A percentile compares a stretch with the other conserved stretches of the same genome.
Evolutionary conservation across 257 asterid genomes (phyloP).

Genomic region (Ilex asprella): DNA sequence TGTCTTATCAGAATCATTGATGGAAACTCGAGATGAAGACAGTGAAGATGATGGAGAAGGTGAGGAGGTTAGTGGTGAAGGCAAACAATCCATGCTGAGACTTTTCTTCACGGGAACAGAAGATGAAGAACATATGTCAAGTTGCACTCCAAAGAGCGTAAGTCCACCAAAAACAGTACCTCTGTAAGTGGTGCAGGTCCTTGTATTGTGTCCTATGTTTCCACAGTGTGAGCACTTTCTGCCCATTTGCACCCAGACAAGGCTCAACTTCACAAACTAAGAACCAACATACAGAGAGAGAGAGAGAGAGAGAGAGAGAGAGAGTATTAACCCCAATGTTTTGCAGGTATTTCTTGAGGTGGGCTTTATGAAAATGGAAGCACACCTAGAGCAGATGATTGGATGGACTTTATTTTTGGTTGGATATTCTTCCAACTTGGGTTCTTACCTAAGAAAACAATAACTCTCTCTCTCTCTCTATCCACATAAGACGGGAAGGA

Average conservation of each 20-base stretch:
- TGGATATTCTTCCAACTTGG: slow-evolving; percentile 33
- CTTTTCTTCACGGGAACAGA: slow-evolving; percentile 49
- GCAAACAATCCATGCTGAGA: slow-evolving; percentile 64
- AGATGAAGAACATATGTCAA: slow-evolving; percentile 25
- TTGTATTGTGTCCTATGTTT: slow-evolving; percentile 79
- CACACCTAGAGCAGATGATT: slow-evolving; percentile 37
- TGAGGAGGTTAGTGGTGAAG: slow-evolving; percentile 25
- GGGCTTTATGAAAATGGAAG: slow-evolving; percentile 36
- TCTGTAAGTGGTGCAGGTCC: slow-evolving; percentile 50
- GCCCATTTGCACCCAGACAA: slow-evolving; percentile 43
- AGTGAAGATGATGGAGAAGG: slow-evolving; percentile 33
- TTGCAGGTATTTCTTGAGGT: not conserved
- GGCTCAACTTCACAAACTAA: slow-evolving; percentile 7
- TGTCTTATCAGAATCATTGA: slow-evolving; percentile 24
- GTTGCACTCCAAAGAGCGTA: slow-evolving; percentile 75
- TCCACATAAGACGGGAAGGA: too few relatives aligned
- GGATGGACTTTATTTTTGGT: slow-evolving; percentile 30
- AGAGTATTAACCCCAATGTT: not conserved
- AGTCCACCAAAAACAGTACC: slow-evolving; percentile 23
- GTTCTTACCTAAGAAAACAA: slow-evolving; percentile 16
- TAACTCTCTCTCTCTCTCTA: not conserved
- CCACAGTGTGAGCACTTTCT: slow-evolving; percentile 93
- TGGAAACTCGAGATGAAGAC: slow-evolving; percentile 27
- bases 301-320: slow-evolving; percentile 16
- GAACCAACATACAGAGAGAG: not conserved